Base-by-base conservation (phyloP, 305 asterid genomes). In the Andrographis paniculata region DNA sequence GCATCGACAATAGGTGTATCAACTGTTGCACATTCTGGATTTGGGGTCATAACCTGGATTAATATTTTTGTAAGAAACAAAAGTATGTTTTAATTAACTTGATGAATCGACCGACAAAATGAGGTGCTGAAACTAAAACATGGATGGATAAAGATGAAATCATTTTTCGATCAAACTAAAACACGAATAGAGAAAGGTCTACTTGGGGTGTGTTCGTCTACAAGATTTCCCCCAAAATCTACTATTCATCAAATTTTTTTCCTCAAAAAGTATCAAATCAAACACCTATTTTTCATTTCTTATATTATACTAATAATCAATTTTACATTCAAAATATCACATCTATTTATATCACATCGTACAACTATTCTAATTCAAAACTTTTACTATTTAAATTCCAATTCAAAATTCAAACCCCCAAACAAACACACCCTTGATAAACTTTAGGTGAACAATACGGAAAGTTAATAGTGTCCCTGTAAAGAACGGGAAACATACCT, bases 1-100 rank as follows among this genome's bases (percentile, higher is more conserved):
- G 99, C 99, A 66, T 92, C 96, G 45, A 92, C 96, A 56, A 92
- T 92, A 43, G 96, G 79, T 48, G 89, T 70, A 67, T 84, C 96
- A 24, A 84, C 52, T 21, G 79, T 70, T 33, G 94, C 93, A 70
- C 95, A 87, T 75, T 92, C 95, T 36, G 99, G 99, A 65, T 81
- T 92, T 39, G 94, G 85, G 40, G 96, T 84, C 95, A 92, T 87
- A 62, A 87, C 96, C 99, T 92, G 59, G 23, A 53, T 50, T 45
- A 58, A 50, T 50, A 46, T 39, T 20, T 9, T 23, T 14, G 33
- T 6, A 57, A 23, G 15, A 4, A 20, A 18, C 48, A 16, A 18
- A 31, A 22, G 15, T 39, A 47, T 10, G 48, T 7, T 20, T 52
- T 43, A 12, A 56, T 30, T 28, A 5, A 43, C 14, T 23, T 27